Evolutionary conservation across 805 yeast genomes (phyloP), one percentile per base, ranked within the genome.

Genomic region (Kuraishia piskuri): DNA sequence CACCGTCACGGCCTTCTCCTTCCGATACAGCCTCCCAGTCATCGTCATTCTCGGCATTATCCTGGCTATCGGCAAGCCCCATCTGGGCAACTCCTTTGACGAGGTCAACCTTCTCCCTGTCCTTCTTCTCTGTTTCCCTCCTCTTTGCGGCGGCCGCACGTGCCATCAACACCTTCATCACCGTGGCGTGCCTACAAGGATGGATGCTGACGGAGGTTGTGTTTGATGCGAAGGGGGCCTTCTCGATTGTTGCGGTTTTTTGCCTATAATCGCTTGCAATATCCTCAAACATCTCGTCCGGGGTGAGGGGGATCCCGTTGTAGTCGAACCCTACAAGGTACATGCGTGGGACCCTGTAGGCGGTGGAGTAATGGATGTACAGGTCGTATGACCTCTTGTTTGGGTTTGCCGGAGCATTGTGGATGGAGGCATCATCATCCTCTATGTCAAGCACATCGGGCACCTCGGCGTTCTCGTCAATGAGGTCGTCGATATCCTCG

Each of bases 181-280:
- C 99, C 45, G 86, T 82, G 1, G 98, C 91, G 67, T 94, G 99
- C 59, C 86, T 84, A 66, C 99, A 94, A 1, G 99, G 99, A 66
- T 94, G 99, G 51, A 94, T 92, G 7, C 96, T 88, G 6, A 94
- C 90, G 0, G 88, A 76, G 0, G 94, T 86, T 49, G 87, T 78
- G 63, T 84, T 82, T 50, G 79, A 81, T 52, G 84, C 76, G 61
- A 90, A 90, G 12, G 99, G 98, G 5, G 96, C 84, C 57, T 81
- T 82, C 68, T 94, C 99, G 55, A 94, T 92, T 0, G 99, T 94
- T 21, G 92, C 99, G 1, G 99, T 94, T 69, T 94, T 94, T 62
- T 92, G 90, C 63, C 92, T 82, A 68, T 94, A 94, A 65, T 94
- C 99, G 44, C 86, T 79, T 1, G 91, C 80, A 49, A 94, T 90